Conservation (phyloP, 2,329 filamentous ascomycete species). For the Aureobasidium sp. region DNA sequence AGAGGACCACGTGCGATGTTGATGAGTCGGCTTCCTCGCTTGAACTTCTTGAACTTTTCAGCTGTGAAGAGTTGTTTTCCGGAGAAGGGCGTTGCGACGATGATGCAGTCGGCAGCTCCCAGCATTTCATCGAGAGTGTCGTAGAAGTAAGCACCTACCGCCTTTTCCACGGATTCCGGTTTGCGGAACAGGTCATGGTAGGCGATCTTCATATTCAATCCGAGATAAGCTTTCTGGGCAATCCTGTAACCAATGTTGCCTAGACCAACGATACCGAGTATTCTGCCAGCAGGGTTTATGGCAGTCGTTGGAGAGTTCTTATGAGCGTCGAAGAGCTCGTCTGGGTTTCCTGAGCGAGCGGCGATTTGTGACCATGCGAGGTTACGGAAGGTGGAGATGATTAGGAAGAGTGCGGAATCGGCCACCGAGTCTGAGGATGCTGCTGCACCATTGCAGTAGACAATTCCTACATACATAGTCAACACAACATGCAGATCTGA, state of each 20-base stretch:
- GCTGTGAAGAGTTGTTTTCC: slow-evolving; percentile 41
- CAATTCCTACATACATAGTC: slow-evolving; percentile 42
- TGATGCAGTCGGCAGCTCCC: slow-evolving; percentile 46
- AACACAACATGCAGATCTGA: too few relatives aligned
- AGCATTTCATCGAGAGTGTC: slow-evolving; percentile 44
- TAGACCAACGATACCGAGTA: slow-evolving; percentile 59
- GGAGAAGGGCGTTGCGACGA: slow-evolving; percentile 52
- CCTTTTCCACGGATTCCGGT: slow-evolving; percentile 33
- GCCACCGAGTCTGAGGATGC: slow-evolving; percentile 65
- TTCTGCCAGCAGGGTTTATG: slow-evolving; percentile 53
- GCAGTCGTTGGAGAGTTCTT: slow-evolving; percentile 49
- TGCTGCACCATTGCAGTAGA: slow-evolving; percentile 65
- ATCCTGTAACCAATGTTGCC: slow-evolving; percentile 48
- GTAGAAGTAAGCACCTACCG: slow-evolving; percentile 46
- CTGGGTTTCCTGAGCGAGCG: slow-evolving; percentile 37
- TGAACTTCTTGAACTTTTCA: slow-evolving; percentile 42
- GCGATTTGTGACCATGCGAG: slow-evolving; percentile 56
- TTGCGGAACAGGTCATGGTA: slow-evolving; percentile 54
- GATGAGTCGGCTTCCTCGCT: slow-evolving; percentile 49
- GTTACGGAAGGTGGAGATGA: slow-evolving; percentile 60
- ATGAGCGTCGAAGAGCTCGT: slow-evolving; percentile 51
- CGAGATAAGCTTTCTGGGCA: slow-evolving; percentile 47
- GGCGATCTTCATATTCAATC: slow-evolving; percentile 58
- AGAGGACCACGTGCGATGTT: slow-evolving; percentile 58
- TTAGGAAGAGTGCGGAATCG: slow-evolving; percentile 60